Evolutionary conservation across 2,329 filamentous ascomycete genomes (phyloP).

Genomic region (Alternaria sp.): DNA sequence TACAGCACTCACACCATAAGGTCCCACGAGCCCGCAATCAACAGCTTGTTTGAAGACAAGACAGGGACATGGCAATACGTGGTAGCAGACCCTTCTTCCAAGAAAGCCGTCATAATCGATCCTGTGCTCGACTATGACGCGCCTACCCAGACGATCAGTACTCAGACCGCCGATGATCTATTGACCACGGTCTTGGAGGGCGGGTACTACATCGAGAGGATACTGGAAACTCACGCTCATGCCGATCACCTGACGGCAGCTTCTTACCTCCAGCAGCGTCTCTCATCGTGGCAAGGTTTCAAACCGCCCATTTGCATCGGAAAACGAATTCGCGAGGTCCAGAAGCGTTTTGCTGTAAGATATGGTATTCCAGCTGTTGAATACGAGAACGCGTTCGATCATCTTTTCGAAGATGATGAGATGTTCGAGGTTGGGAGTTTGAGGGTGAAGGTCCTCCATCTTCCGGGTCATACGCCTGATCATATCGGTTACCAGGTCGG

Average conservation of each 20-base stretch:
- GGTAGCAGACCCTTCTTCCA: conserved; percentile 60
- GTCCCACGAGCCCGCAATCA: conserved; percentile 16
- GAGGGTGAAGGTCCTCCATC: conserved; percentile 56
- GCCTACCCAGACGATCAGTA: conserved; percentile 53
- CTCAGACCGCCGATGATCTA: conserved; percentile 60
- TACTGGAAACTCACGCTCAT: conserved; percentile 69
- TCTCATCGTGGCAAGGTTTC: conserved; percentile 42
- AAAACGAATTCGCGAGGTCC: conserved; percentile 59
- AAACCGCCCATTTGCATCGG: conserved; percentile 62
- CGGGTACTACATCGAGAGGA: conserved; percentile 57
- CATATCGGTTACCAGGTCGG: conserved; percentile 66
- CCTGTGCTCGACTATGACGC: conserved; percentile 66
- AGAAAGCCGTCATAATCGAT: conserved; percentile 64
- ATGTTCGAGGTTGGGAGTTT: conserved; percentile 59
- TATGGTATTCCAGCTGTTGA: conserved; percentile 58
- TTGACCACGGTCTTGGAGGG: conserved; percentile 54
- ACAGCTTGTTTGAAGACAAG: conserved; percentile 43
- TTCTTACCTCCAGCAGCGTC: conserved; percentile 60
- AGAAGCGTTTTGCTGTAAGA: conserved; percentile 56
- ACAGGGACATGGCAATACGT: conserved; percentile 68
- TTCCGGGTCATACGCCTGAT: conserved; percentile 68
- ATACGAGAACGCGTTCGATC: conserved; percentile 58
- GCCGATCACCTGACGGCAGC: conserved; percentile 67
- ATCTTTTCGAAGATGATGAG: conserved; percentile 62
- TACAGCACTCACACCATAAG: not conserved